Evolutionary conservation across 495 filamentous ascomycete genomes (phyloP), one percentile per base, ranked within the genome.

Genomic region (Zalerion maritima): DNA sequence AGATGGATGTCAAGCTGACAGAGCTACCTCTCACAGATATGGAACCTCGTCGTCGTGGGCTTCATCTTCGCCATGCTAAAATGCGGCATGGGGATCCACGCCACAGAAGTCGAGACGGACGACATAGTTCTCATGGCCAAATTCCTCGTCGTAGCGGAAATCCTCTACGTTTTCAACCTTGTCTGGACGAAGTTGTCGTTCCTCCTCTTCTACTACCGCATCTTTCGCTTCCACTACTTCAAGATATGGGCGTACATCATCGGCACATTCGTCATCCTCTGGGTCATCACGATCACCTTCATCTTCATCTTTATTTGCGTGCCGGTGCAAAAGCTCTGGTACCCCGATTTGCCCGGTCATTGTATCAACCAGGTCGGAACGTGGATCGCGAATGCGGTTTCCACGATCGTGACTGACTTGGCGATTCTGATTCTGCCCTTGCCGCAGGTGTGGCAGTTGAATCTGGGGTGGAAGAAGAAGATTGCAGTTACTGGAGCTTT

Each of bases 281-380:
- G 61, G 53, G 42, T 49, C 2, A 42, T 57, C 13, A 48, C 42
- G 31, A 54, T 58, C 32, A 54, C 54, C 18, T 47, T 57, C 21
- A 37, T 55, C 8, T 53, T 46, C 19, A 43, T 64, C 16, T 54
- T 63, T 31, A 51, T 58, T 33, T 67, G 60, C 32, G 46, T 36
- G 2, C 60, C 57, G 0, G 43, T 65, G 13, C 18, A 43, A 18
- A 54, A 49, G 23, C 38, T 48, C 17, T 65, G 54, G 55, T 40
- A 60, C 24, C 43, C 41, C 0, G 28, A 37, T 6, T 26, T 58
- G 5, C 41, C 51, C 1, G 57, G 60, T 0, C 32, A 29, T 5
- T 64, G 61, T 31, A 55, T 61, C 31, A 50, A 56, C 26, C 44
- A 52, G 14, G 53, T 50, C 14, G 52, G 24, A n/a, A 53, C 48